Conservation (phyloP, 257 asterid species). For the Solanum lignicaule region DNA sequence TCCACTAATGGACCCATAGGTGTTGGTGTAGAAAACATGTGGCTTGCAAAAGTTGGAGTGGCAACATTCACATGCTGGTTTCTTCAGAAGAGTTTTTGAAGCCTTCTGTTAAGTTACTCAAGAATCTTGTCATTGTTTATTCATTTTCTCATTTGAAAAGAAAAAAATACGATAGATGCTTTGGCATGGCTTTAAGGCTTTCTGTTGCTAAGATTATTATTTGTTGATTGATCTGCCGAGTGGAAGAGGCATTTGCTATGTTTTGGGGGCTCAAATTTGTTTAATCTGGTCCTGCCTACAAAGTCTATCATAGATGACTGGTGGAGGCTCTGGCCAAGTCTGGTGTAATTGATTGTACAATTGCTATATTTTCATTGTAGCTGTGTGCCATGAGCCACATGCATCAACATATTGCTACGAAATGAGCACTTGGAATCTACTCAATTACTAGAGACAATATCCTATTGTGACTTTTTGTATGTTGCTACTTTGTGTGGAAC, state of each 20-base stretch:
- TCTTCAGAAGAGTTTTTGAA: neutral
- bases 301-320: neutral
- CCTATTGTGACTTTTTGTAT: neutral
- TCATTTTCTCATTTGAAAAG: slow-evolving; percentile 5
- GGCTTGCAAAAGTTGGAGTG: neutral
- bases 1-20: neutral
- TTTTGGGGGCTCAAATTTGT: neutral
- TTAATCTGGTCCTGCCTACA: neutral
- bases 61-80: slow-evolving; percentile 1
- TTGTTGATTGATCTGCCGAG: slow-evolving; percentile 11
- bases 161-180: slow-evolving; percentile 16
- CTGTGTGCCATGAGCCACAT: neutral
- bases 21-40: neutral
- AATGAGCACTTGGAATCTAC: neutral
- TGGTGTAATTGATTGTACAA: neutral
- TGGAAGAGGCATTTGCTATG: neutral
- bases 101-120: slow-evolving; percentile 1
- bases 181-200: slow-evolving; percentile 21
- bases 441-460: neutral
- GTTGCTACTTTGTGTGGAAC: neutral
- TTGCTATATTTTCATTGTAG: neutral
- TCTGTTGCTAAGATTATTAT: slow-evolving; percentile 12
- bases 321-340: neutral
- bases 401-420: neutral
- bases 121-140: slow-evolving; percentile 15